Conservation (phyloP, 1,139 yeast species). For the Yamadazyma sp. region DNA sequence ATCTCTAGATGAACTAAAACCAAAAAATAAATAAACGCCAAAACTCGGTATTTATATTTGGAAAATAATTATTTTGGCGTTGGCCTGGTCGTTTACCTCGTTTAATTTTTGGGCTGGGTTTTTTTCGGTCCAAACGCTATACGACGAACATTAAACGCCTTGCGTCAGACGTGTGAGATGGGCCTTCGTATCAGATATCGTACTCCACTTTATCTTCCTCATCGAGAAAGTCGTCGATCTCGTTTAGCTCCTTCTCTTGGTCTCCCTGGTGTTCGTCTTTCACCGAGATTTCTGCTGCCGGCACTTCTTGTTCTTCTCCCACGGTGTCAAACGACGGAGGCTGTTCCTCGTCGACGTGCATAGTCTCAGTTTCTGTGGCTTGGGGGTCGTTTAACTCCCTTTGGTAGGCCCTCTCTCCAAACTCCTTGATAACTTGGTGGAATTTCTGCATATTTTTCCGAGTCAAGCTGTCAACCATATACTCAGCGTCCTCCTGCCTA, state of each 20-base stretch:
- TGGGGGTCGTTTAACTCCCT: slow-evolving; percentile 9
- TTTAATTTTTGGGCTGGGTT: slow-evolving; percentile 4
- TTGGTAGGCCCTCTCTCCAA: slow-evolving; percentile 20
- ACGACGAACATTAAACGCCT: too few species aligned
- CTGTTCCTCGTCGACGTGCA: slow-evolving; percentile 7
- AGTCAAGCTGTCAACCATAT: slow-evolving; percentile 43
- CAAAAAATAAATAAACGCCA: neutral
- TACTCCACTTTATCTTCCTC: slow-evolving; percentile 46
- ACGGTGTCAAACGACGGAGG: slow-evolving; percentile 2
- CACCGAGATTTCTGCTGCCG: too few species aligned
- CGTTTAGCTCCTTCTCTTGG: slow-evolving; percentile 19
- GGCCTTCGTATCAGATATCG: slow-evolving; percentile 21
- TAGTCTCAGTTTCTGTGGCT: slow-evolving; percentile 12
- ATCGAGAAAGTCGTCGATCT: slow-evolving; percentile 38
- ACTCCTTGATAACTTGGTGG: slow-evolving; percentile 26
- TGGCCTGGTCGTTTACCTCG: slow-evolving; percentile 13
- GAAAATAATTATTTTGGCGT: slow-evolving; percentile 4
- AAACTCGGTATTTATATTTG: slow-evolving; percentile 7
- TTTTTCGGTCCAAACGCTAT: too few species aligned
- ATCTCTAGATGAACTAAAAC: neutral
- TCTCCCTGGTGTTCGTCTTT: slow-evolving; percentile 10
- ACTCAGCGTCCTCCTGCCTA: slow-evolving; percentile 28
- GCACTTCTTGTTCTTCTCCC: slow-evolving; percentile 6
- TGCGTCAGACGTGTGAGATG: neutral
- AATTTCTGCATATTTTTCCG: slow-evolving; percentile 51